phyloP scores from a whole-genome alignment of 2,329 filamentous ascomycete genomes.

The Claviceps quebecensis region DNA sequence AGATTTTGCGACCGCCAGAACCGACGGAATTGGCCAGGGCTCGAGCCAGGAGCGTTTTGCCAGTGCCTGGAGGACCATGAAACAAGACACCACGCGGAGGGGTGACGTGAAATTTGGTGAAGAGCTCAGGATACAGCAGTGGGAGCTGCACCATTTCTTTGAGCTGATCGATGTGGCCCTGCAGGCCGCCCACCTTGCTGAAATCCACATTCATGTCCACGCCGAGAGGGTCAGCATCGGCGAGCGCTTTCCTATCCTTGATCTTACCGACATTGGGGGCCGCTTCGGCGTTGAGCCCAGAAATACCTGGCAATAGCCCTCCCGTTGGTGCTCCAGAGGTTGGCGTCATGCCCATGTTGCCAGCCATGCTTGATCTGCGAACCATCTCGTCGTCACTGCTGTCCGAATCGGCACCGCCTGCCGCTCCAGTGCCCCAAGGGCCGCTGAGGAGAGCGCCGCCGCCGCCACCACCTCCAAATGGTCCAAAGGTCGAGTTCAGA shows the following conservation, averaged over 20 bases:
- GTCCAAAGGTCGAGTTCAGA: conserved; percentile 79
- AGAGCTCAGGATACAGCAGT: conserved; percentile 87
- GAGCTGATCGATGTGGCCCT: conserved; percentile 88
- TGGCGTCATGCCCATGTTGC: conserved; percentile 49
- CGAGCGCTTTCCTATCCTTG: conserved; percentile 81
- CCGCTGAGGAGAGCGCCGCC: conserved; percentile 58
- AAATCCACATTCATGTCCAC: conserved; percentile 90
- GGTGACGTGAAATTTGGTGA: conserved; percentile 79
- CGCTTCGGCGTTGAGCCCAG: conserved; percentile 29
- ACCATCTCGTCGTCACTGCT: conserved; percentile 88
- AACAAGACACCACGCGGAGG: conserved; percentile 91
- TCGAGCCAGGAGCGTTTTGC: conserved; percentile 91
- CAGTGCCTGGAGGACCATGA: conserved; percentile 91
- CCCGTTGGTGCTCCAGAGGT: conserved; percentile 32
- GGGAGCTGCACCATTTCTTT: conserved; percentile 98
- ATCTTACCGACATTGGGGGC: conserved; percentile 81
- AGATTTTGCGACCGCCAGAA: conserved; percentile 82
- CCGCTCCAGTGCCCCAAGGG: conserved; percentile 58
- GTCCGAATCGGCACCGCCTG: conserved; percentile 77
- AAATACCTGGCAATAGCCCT: conserved; percentile 28
- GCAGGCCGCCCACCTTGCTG: conserved; percentile 80
- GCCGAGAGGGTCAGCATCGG: conserved; percentile 86
- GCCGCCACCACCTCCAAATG: conserved; percentile 77
- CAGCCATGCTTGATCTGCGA: conserved; percentile 42
- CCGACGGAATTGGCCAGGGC: conserved; percentile 86